Percentiles rank a stretch among this genome's conserved stretches.
Conservation (phyloP, 176 grass and related monocot species). For the Aegilops longissima region DNA sequence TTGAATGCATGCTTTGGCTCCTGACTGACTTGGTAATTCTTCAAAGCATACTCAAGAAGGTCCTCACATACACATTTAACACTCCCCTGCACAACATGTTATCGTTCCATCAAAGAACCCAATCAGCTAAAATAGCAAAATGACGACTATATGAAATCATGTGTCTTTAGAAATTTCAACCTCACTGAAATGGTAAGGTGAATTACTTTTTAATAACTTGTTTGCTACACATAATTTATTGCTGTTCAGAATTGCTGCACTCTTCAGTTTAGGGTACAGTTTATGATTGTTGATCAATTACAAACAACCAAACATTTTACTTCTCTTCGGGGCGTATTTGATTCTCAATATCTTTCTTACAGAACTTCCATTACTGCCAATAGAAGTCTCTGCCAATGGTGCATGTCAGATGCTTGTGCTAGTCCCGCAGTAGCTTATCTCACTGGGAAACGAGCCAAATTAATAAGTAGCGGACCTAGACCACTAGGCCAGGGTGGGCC, state of each 20-base stretch:
- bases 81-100: constrained; percentile 48
- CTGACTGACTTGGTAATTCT: constrained; percentile 63
- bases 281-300: constrained; percentile 3
- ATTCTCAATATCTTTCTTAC: background rate
- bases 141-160: constrained; percentile 1
- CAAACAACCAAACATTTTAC: constrained; percentile 1
- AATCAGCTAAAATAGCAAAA: constrained; percentile 10
- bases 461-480: too few relatives aligned
- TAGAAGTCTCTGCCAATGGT: too few relatives aligned
- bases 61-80: constrained; percentile 64
- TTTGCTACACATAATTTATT: constrained; percentile 21
- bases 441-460: too few relatives aligned
- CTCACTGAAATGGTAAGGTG: background rate
- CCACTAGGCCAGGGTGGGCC: too few relatives aligned
- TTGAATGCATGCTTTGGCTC: constrained; percentile 84
- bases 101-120: constrained; percentile 12
- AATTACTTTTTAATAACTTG: too few relatives aligned
- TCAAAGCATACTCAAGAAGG: constrained; percentile 82
- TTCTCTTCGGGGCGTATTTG: background rate
- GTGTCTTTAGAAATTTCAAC: background rate
- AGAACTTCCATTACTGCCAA: background rate
- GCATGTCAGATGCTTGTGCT: too few relatives aligned
- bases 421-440: too few relatives aligned
- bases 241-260: background rate
- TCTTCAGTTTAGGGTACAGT: background rate